These are phyloP conservation scores for Fusarium sp. DNA, from an alignment of 2,329 filamentous ascomycete species.

Conservation along the genomic window DNA sequence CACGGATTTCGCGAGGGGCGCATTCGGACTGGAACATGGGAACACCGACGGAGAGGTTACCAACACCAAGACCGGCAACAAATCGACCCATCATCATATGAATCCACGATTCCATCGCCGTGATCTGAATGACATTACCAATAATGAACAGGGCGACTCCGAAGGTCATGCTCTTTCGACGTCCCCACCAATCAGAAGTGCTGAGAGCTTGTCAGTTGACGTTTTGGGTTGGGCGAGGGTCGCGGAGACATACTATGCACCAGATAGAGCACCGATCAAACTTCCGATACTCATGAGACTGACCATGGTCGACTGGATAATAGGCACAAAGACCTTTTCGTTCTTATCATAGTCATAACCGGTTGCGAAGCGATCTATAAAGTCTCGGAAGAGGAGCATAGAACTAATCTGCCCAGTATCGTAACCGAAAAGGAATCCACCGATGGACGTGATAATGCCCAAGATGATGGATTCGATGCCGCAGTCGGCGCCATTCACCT, in stretches of 20 bases:
- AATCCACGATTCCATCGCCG: conserved; percentile 67
- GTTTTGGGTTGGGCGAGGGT: neutral
- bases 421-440: conserved; percentile 71
- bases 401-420: conserved; percentile 69
- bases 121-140: conserved; percentile 74
- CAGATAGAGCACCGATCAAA: conserved; percentile 62
- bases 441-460: conserved; percentile 64
- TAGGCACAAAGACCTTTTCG: conserved; percentile 51
- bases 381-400: conserved; percentile 62
- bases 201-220: conserved; percentile 35
- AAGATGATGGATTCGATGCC: conserved; percentile 55
- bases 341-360: conserved; percentile 47
- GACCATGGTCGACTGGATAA: conserved; percentile 62
- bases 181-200: conserved; percentile 66
- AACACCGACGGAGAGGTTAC: conserved; percentile 71
- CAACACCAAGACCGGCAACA: conserved; percentile 74
- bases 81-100: conserved; percentile 74
- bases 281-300: conserved; percentile 66
- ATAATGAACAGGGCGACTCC: conserved; percentile 67
- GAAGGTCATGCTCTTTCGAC: conserved; percentile 64
- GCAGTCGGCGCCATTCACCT: conserved; percentile 55
- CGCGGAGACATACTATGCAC: conserved; percentile 53
- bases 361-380: conserved; percentile 65
- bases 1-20: conserved; percentile 69
- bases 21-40: conserved; percentile 75